phyloP scores from a whole-genome alignment of 441 rosid species.

The Sinapis alba region DNA sequence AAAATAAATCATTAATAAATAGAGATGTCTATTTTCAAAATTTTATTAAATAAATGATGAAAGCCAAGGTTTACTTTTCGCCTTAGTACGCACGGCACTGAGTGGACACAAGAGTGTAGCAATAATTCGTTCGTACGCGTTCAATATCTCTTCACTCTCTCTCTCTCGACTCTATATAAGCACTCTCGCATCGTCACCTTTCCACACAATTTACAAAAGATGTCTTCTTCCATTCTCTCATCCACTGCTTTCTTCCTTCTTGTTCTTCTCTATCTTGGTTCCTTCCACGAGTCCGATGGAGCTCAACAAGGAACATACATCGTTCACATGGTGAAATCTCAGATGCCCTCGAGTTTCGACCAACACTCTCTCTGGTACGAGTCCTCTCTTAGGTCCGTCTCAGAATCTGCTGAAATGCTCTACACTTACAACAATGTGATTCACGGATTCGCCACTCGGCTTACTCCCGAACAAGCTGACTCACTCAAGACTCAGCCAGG shows the following conservation, averaged over 20 bases:
- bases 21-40: too few relatives aligned
- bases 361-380: slow-evolving; percentile 82
- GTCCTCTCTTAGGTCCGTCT: slow-evolving; percentile 71
- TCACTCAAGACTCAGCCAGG: slow-evolving; percentile 56
- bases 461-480: slow-evolving; percentile 54
- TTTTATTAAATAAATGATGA: too few relatives aligned
- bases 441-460: slow-evolving; percentile 66
- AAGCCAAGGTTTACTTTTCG: too few relatives aligned
- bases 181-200: slow-evolving; percentile 7
- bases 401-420: slow-evolving; percentile 57
- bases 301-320: slow-evolving; percentile 59
- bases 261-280: slow-evolving; percentile 42
- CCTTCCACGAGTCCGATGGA: slow-evolving; percentile 39
- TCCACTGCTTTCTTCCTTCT: neutral
- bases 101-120: neutral
- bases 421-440: slow-evolving; percentile 68
- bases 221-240: slow-evolving; percentile 19
- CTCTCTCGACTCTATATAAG: slow-evolving; percentile 16
- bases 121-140: too few relatives aligned
- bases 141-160: neutral
- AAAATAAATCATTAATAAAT: too few relatives aligned
- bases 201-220: neutral
- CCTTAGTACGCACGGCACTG: too few relatives aligned
- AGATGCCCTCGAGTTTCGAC: slow-evolving; percentile 62
- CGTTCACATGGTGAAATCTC: slow-evolving; percentile 68